phyloP scores from a whole-genome alignment of 163 green algal species.

The Scenedesmus sp. region DNA sequence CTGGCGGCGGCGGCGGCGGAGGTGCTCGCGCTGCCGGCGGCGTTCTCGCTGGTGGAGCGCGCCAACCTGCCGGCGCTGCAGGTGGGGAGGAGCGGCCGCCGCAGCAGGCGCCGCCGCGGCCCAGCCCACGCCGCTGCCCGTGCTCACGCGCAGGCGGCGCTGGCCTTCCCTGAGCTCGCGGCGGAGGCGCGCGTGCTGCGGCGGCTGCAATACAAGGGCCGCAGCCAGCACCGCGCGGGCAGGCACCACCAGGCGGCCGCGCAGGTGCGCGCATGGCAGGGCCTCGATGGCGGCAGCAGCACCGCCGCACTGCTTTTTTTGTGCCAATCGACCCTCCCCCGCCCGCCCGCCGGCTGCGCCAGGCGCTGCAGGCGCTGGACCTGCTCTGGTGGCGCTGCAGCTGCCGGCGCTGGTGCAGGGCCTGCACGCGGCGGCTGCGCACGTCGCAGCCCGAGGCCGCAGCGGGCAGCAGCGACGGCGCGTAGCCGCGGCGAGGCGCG shows the following conservation, averaged over 20 bases:
- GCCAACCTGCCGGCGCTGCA: slow-evolving; percentile 32
- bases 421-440: slow-evolving; percentile 21
- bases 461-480: slow-evolving; percentile 3
- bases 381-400: slow-evolving; percentile 31
- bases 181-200: slow-evolving; percentile 62
- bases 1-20: not conserved
- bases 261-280: not conserved
- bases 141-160: slow-evolving; percentile 10
- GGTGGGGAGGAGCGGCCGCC: not conserved
- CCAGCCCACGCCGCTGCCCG: not conserved
- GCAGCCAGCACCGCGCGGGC: slow-evolving; percentile 67
- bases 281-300: not conserved
- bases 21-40: slow-evolving; percentile 27
- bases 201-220: slow-evolving; percentile 75
- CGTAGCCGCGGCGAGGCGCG: not conserved
- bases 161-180: slow-evolving; percentile 57
- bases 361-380: slow-evolving; percentile 17
- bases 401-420: slow-evolving; percentile 16
- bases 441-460: slow-evolving; percentile 39
- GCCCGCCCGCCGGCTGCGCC: not conserved
- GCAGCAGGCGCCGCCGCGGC: not conserved
- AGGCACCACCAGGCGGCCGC: slow-evolving; percentile 33
- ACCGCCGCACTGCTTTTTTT: not conserved
- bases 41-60: slow-evolving; percentile 20
- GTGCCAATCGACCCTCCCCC: not conserved